Percentiles rank a stretch among this genome's conserved stretches.
These are phyloP conservation scores for Ilyonectria robusta DNA, from an alignment of 2,329 filamentous ascomycete species.

Conservation along the genomic window DNA sequence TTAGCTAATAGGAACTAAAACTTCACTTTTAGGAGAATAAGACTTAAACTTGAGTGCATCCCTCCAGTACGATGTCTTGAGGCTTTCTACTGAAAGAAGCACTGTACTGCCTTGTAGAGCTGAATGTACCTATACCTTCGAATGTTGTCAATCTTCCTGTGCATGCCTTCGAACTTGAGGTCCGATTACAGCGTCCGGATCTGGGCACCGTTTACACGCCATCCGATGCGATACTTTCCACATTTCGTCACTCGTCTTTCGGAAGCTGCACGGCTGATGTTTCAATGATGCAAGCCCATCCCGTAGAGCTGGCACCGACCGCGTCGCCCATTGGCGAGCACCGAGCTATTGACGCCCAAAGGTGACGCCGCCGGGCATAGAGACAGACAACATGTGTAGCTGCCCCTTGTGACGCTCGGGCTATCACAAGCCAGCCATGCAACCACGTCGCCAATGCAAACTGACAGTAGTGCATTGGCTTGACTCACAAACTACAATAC, in stretches of 20 bases:
- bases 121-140: too few species aligned
- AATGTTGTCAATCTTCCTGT: too few species aligned
- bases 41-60: too few species aligned
- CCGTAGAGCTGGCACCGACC: background rate
- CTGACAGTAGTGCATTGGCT: background rate
- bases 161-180: too few species aligned
- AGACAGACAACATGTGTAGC: background rate
- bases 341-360: constrained; percentile 10
- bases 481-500: background rate
- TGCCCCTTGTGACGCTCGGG: background rate
- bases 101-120: too few species aligned
- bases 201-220: background rate
- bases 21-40: too few species aligned
- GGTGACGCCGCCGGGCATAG: background rate
- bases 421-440: constrained; percentile 10
- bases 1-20: too few species aligned
- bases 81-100: too few species aligned
- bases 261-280: background rate
- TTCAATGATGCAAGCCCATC: background rate
- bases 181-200: background rate
- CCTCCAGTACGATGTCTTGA: too few species aligned
- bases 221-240: background rate
- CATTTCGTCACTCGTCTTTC: background rate
- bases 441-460: constrained; percentile 1
- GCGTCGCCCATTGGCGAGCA: constrained; percentile 3